Evolutionary conservation across 805 yeast genomes (phyloP), one percentile per base, ranked within the genome.

Genomic region (Candida railenensis): DNA sequence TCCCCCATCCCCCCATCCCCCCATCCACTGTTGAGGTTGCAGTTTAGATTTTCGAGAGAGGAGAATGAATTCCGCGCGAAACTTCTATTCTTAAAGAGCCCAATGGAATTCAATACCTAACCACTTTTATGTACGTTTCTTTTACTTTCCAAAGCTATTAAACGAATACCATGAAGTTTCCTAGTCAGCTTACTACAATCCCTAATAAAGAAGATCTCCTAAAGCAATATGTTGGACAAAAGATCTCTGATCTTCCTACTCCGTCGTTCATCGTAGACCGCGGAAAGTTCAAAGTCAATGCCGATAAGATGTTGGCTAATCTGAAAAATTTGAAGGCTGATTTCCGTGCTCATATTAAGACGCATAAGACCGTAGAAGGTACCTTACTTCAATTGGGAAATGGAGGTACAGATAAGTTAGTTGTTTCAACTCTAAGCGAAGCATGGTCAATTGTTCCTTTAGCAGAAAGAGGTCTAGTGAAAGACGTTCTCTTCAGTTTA

Each of bases 261-360:
- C 89, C 90, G 3, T 69, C 83, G 0, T 72, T 81, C 46, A 51
- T 82, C 3, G 73, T 84, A 22, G 75, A 80, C 50, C 53, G 67
- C 39, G 45, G 54, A 1, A 60, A 60, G 15, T 74, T 81, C 52
- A 53, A 63, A 30, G 46, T 45, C 15, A 83, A 83, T 56, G 73
- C 82, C 51, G 64, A 63, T 9, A 61, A 60, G 25, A 81, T 83
- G 87, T 67, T 80, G 8, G 53, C 56, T 3, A 72, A 71, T 46
- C 78, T 82, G 0, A 43, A 50, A 1, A 57, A 58, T 1, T 55
- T 82, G 22, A 49, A 55, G 2, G 69, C 71, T 4, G 67, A 62
- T 16, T 85, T 86, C 59, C 70, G 95, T 48, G 84, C 87, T 3
- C 90, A 86, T 58, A 81, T 87, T 19, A 87, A 87, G 62, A 87